Base-by-base conservation (phyloP, 768 basidiomycete species). In the Lyophyllum semitale region DNA sequence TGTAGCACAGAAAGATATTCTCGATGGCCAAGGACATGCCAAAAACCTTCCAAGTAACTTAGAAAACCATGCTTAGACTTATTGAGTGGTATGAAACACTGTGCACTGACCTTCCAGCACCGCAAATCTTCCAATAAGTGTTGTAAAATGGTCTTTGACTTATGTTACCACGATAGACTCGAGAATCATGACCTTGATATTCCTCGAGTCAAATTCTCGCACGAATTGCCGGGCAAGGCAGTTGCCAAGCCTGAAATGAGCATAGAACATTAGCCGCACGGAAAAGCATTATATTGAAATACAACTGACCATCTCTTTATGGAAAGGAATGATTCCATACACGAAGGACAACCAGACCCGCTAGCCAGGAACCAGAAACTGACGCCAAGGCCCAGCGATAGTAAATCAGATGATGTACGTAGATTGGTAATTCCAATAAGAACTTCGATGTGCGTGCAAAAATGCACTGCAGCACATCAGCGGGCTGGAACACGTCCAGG, bases 301-400 rank as follows among this genome's bases (percentile, higher is more conserved):
- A 25, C 20, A 6, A 71, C 76, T 43, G 40, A 84, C 96, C 97
- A 99, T 73, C 96, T 80, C n/a, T 72, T 99, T 96, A 12, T 98
- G 84, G 15, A 99, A 83, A 11, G 97, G 97, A 0, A 98, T 96
- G 62, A 99, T 98, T 53, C 97, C 97, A 54, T 97, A 87, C 88
- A 99, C 91, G 82, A 99, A 99, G 80, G 98, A 99, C 53, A 99
- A 74, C 97, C 97, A 99, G 18, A 99, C 97, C 53, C 97, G 84
- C 97, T 97, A 99, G 33, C 97, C 97, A 30, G 97, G 97, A 46
- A 95, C 95, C 97, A 99, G 81, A 99, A 98, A 54, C 97, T 97
- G 66, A 92, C 93, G 62, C 97, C 97, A 47, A 97, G 97, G 62
- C 97, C 97, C 71, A 99, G 57, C 95, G 92, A 68, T 96, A 96